Evolutionary conservation across 2,329 filamentous ascomycete species (phyloP).

Genomic region (Talaromyces sp.): DNA sequence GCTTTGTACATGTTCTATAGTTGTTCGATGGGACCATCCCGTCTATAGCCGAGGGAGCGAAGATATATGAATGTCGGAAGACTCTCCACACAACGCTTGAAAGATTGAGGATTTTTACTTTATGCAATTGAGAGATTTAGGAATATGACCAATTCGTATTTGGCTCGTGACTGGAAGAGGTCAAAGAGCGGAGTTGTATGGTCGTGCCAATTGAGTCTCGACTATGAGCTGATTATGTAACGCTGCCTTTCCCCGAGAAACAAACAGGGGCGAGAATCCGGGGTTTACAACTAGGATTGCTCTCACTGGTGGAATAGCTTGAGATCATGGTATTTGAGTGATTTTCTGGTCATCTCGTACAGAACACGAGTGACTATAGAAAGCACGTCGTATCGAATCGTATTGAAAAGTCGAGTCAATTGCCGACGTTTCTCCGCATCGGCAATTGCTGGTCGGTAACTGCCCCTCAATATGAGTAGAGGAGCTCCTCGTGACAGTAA

Average conservation of each 20-base stretch:
- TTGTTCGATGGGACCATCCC: neutral
- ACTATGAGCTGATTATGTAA: neutral
- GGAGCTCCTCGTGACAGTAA: neutral
- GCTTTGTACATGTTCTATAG: neutral
- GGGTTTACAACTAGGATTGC: neutral
- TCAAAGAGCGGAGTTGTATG: neutral
- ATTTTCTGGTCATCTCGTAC: neutral
- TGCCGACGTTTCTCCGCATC: slow-evolving; percentile 22
- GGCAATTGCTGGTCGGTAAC: slow-evolving; percentile 20
- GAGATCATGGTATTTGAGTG: neutral
- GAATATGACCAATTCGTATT: neutral
- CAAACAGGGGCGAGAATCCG: neutral
- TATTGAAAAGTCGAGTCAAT: slow-evolving; percentile 17
- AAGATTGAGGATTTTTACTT: neutral
- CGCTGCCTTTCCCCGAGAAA: neutral
- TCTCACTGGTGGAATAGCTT: neutral
- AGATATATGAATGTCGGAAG: neutral
- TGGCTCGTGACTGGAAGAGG: neutral
- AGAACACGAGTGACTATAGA: neutral
- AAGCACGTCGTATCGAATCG: neutral
- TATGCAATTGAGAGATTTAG: neutral
- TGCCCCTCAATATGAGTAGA: slow-evolving; percentile 17
- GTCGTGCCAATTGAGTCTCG: neutral
- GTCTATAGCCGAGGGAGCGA: neutral
- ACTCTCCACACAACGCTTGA: neutral